Percentiles rank a stretch among this genome's conserved stretches.
Evolutionary conservation across 257 asterid species (phyloP).

Genomic region (Fraxinus cuspidata): DNA sequence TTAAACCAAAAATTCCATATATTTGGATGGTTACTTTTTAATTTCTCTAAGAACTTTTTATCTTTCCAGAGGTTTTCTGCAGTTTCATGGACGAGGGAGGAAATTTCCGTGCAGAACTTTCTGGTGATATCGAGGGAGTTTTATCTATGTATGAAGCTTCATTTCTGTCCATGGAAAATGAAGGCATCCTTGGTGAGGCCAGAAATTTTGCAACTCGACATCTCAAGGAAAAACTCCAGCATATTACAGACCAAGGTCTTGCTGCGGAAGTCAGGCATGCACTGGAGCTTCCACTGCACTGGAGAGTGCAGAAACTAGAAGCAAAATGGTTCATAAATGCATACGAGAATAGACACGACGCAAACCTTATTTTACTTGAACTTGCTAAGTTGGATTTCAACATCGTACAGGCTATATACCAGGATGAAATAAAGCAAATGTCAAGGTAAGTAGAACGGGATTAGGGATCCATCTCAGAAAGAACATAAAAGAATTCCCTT

Average conservation of each 20-base stretch:
- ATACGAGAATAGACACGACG: constrained; percentile 15
- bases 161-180: constrained; percentile 30
- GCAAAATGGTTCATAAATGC: constrained; percentile 33
- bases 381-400: constrained; percentile 45
- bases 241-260: constrained; percentile 14
- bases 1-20: too few relatives aligned
- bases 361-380: constrained; percentile 32
- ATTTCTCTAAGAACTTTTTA: neutral
- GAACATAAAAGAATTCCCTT: neutral
- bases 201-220: constrained; percentile 12
- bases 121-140: constrained; percentile 28
- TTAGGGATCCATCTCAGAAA: neutral
- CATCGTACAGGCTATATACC: constrained; percentile 31
- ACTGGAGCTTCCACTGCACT: constrained; percentile 36
- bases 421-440: constrained; percentile 36
- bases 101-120: constrained; percentile 15
- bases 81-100: constrained; percentile 32
- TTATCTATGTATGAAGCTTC: constrained; percentile 42
- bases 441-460: constrained; percentile 18
- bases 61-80: constrained; percentile 32
- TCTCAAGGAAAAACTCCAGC: constrained; percentile 24
- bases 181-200: constrained; percentile 31
- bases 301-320: constrained; percentile 35
- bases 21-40: too few relatives aligned
- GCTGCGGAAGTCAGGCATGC: constrained; percentile 31